Evolutionary conservation across 345 rosid species (phyloP).

Genomic region (Excoecaria cochinchinensis): DNA sequence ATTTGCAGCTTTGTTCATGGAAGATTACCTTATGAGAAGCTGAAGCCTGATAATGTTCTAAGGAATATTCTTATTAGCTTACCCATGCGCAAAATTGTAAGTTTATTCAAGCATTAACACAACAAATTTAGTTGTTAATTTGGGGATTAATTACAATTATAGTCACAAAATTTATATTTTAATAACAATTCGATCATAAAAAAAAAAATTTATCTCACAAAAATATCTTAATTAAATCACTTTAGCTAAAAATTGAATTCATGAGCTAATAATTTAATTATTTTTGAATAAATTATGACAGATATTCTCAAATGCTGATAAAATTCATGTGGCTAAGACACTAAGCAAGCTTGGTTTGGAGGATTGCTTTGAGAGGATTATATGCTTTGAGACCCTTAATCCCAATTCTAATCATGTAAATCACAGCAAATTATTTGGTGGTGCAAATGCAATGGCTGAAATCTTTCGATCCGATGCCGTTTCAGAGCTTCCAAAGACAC

Average conservation of each 20-base stretch:
- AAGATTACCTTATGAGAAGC: constrained; percentile 23
- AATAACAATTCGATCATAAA: no score
- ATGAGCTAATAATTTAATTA: no score
- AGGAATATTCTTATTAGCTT: constrained; percentile 22
- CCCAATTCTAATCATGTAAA: constrained; percentile 18
- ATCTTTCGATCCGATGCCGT: background rate
- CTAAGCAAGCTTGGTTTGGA: constrained; percentile 58
- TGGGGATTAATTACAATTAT: no score
- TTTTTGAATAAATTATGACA: constrained; percentile 4
- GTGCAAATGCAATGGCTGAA: background rate
- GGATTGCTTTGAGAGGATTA: constrained; percentile 77
- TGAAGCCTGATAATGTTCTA: constrained; percentile 26
- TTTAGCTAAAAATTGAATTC: no score
- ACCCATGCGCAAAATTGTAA: constrained; percentile 27
- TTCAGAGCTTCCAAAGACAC: constrained; percentile 11
- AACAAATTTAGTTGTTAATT: no score
- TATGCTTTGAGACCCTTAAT: constrained; percentile 82
- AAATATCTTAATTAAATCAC: no score
- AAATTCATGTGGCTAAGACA: constrained; percentile 48
- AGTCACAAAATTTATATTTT: no score
- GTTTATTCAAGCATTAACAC: background rate
- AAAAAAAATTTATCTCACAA: no score
- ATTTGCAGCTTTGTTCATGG: constrained; percentile 27
- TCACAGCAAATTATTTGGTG: background rate
- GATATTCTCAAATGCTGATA: constrained; percentile 84